These are phyloP conservation scores for Brasenia schreberi DNA, from an alignment of 164 flowering plant genomes.

Conservation along the genomic window DNA sequence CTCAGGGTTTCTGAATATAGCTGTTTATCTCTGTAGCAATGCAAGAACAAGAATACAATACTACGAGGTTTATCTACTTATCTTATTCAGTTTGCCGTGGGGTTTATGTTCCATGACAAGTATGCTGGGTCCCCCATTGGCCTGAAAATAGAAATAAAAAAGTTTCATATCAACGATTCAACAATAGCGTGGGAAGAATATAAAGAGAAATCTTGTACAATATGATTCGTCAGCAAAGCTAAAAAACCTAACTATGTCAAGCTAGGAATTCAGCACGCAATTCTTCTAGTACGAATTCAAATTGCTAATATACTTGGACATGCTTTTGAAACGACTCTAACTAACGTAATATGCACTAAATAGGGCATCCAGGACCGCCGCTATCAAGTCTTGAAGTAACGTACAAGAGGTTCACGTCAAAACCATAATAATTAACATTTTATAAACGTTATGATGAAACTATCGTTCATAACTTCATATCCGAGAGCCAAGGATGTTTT, in stretches of 20 bases:
- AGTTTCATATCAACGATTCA: background rate
- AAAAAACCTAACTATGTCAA: background rate
- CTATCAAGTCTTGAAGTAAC: background rate
- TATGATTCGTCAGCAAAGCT: background rate
- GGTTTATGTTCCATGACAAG: slow-evolving; percentile 3
- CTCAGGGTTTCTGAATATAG: no score
- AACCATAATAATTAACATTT: background rate
- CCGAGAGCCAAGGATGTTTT: background rate
- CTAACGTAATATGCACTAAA: no score
- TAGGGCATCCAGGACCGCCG: no score
- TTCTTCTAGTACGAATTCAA: background rate
- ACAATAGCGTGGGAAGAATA: background rate
- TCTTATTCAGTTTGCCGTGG: background rate
- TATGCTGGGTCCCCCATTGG: background rate
- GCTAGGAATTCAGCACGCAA: background rate
- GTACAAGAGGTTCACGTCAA: background rate
- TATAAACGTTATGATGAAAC: background rate
- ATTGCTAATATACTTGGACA: no score
- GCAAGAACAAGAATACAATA: no score
- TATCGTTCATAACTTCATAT: background rate
- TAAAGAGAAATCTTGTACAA: background rate
- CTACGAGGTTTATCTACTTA: no score
- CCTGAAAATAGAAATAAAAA: background rate
- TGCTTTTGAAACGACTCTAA: no score
- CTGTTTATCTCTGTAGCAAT: no score